phyloP scores from a whole-genome alignment of 2,329 filamentous ascomycete species.

The Sphaceloma murrayae region DNA sequence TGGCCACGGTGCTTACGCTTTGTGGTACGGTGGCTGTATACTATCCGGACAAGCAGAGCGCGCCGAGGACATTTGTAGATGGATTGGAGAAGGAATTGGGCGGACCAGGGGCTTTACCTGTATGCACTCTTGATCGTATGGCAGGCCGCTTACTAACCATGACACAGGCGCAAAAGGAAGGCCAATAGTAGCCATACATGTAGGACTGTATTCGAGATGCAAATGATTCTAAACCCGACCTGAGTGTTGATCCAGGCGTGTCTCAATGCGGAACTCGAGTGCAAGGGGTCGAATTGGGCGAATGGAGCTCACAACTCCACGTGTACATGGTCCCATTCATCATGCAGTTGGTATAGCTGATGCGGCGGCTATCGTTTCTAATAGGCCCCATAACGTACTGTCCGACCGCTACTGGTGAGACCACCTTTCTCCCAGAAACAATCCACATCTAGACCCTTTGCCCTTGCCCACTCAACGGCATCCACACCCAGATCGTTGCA shows the following conservation, averaged over 20 bases:
- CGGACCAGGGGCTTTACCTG: conserved; percentile 34
- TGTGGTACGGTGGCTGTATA: conserved; percentile 31
- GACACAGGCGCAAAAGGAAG: neutral
- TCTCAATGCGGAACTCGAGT: too few relatives aligned
- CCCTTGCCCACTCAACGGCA: conserved; percentile 34
- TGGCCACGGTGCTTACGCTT: conserved; percentile 34
- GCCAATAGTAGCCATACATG: neutral
- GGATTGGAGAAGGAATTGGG: conserved; percentile 42
- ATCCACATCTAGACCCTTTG: conserved; percentile 28
- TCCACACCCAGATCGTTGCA: conserved; percentile 32
- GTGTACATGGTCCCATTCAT: neutral
- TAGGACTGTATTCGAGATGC: too few relatives aligned
- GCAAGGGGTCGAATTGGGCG: too few relatives aligned
- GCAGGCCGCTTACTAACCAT: neutral
- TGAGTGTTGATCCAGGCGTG: too few relatives aligned
- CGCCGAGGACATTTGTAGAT: conserved; percentile 38
- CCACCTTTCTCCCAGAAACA: conserved; percentile 5
- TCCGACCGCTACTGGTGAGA: neutral
- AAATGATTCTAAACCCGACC: too few relatives aligned
- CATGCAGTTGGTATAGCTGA: too few relatives aligned
- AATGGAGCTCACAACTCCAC: too few relatives aligned
- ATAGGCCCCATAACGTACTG: conserved; percentile 6
- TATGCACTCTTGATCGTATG: conserved; percentile 23
- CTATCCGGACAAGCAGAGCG: conserved; percentile 37
- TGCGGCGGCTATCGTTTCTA: too few relatives aligned